phyloP scores from a whole-genome alignment of 2,329 filamentous ascomycete species.

The Ceratocystiopsis minuta region DNA sequence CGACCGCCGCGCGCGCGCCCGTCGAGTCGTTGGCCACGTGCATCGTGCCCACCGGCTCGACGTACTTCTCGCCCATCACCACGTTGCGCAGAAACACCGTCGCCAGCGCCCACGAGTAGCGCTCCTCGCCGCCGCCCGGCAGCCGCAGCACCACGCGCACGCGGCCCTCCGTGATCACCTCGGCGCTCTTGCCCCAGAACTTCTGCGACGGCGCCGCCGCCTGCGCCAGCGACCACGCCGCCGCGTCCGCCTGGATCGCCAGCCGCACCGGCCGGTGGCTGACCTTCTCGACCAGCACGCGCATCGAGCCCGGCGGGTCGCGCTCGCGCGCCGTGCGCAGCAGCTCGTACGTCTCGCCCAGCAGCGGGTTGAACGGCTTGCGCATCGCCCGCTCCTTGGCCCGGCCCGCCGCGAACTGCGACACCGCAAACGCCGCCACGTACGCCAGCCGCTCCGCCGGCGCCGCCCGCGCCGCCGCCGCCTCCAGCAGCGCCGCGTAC shows the following conservation, averaged over 20 bases:
- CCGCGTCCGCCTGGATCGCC: slow-evolving; percentile 80
- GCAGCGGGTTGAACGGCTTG: slow-evolving; percentile 93
- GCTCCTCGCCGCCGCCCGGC: slow-evolving; percentile 59
- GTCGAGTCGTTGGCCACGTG: slow-evolving; percentile 67
- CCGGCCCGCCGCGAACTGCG: slow-evolving; percentile 62
- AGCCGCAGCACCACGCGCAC: slow-evolving; percentile 56
- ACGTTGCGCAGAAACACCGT: slow-evolving; percentile 90
- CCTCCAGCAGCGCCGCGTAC: slow-evolving; percentile 70
- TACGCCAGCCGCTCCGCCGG: slow-evolving; percentile 57
- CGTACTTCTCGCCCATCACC: slow-evolving; percentile 94
- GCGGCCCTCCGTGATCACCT: slow-evolving; percentile 82
- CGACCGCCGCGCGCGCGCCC: slow-evolving; percentile 66
- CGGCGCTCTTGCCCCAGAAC: slow-evolving; percentile 95
- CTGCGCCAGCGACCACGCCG: slow-evolving; percentile 73
- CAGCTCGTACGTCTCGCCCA: slow-evolving; percentile 90
- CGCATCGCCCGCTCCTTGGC: slow-evolving; percentile 82
- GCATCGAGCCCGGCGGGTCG: slow-evolving; percentile 32
- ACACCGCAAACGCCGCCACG: slow-evolving; percentile 79
- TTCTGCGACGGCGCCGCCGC: slow-evolving; percentile 82
- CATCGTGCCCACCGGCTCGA: slow-evolving; percentile 88
- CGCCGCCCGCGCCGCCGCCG: slow-evolving; percentile 45
- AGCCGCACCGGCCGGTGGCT: slow-evolving; percentile 81
- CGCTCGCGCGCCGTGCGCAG: slow-evolving; percentile 63
- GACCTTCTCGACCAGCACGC: slow-evolving; percentile 90
- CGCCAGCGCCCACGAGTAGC: slow-evolving; percentile 75